A percentile compares a stretch with the other conserved stretches of the same genome.
These are phyloP conservation scores for Erodium trifolium DNA, from an alignment of 441 rosid genomes.

Conservation along the genomic window DNA sequence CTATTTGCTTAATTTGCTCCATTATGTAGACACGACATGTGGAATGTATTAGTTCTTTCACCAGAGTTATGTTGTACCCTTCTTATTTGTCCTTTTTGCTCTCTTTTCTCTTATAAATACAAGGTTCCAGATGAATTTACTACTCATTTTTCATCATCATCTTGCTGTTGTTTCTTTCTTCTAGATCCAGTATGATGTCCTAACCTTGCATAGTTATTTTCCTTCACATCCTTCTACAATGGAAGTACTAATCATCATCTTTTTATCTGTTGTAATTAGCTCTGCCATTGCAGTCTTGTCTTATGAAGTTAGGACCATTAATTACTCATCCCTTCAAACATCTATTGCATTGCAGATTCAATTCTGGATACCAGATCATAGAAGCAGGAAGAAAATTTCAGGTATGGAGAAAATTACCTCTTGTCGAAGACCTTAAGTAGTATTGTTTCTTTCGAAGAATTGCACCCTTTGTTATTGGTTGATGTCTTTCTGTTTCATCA, in stretches of 20 bases:
- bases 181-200: neutral
- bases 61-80: neutral
- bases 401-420: conserved; percentile 5
- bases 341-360: conserved; percentile 19
- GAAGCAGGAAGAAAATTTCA: neutral
- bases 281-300: conserved; percentile 1
- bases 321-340: neutral
- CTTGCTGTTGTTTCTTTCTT: neutral
- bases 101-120: neutral
- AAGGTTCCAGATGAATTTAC: neutral
- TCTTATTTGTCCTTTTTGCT: neutral
- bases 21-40: neutral
- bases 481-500: conserved; percentile 13
- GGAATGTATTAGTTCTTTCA: neutral
- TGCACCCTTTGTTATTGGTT: neutral
- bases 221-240: neutral
- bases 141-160: neutral
- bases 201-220: neutral
- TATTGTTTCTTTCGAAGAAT: neutral
- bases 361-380: neutral
- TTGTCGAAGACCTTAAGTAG: conserved; percentile 1
- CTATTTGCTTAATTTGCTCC: neutral
- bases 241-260: neutral
- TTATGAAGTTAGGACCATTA: neutral
- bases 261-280: neutral